Conservation (phyloP, 345 rosid species). For the Sonneratia caseolaris region DNA sequence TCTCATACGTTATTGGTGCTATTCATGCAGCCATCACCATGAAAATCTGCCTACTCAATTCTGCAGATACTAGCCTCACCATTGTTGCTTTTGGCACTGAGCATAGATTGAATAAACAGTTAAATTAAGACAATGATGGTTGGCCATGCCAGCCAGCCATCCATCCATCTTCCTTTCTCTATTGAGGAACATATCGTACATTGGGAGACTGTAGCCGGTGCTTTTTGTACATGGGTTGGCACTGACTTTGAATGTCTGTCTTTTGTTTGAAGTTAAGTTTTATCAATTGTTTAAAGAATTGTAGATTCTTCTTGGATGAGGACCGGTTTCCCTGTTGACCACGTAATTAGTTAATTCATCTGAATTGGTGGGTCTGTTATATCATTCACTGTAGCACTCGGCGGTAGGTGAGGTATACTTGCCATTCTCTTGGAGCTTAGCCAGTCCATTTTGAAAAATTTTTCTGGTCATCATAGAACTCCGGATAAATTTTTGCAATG, state of each 20-base stretch:
- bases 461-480: neutral
- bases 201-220: neutral
- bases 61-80: neutral
- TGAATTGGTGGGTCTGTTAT: no score
- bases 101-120: no score
- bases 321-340: neutral
- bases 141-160: no score
- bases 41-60: neutral
- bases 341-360: neutral
- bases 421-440: neutral
- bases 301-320: neutral
- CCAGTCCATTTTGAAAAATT: neutral
- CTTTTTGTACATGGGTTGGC: neutral
- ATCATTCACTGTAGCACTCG: neutral
- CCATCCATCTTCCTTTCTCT: no score
- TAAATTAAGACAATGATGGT: no score
- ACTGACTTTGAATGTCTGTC: neutral
- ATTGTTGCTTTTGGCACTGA: no score
- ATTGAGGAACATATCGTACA: neutral
- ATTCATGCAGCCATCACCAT: neutral
- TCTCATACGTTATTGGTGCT: neutral
- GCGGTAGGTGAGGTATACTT: neutral
- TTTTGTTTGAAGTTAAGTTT: neutral
- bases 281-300: neutral
- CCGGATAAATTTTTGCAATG: neutral